Evolutionary conservation across 1,139 yeast species (phyloP).

Genomic region (Geotrichum cucujoidarum): DNA sequence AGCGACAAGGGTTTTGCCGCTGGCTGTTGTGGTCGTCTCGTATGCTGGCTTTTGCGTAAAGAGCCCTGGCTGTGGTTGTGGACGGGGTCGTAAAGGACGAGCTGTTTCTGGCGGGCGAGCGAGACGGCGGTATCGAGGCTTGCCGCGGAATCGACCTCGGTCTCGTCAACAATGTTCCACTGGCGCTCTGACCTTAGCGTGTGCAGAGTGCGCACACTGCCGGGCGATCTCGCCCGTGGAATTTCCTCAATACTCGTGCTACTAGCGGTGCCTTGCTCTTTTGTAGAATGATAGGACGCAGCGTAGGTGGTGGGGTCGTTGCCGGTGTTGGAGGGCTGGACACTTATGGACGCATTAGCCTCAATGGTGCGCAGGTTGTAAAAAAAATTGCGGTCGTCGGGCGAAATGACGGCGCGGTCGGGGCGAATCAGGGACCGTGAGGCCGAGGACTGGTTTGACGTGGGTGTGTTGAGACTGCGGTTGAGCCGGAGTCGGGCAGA

Average conservation of each 20-base stretch:
- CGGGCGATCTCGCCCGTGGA: background rate
- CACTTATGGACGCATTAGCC: constrained; percentile 44
- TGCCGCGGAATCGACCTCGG: background rate
- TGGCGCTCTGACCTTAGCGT: background rate
- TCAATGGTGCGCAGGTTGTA: constrained; percentile 60
- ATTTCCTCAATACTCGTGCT: background rate
- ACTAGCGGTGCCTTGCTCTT: background rate
- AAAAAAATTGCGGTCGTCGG: constrained; percentile 60
- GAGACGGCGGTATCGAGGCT: background rate
- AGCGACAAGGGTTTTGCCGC: constrained; percentile 40
- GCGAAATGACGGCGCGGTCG: constrained; percentile 57
- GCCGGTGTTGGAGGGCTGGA: constrained; percentile 64
- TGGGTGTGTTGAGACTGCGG: too few relatives aligned
- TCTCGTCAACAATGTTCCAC: background rate
- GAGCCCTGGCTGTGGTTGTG: background rate
- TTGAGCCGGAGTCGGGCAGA: too few relatives aligned
- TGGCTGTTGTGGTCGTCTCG: background rate
- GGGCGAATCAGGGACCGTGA: constrained; percentile 53
- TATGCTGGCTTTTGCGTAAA: background rate
- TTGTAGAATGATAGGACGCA: background rate
- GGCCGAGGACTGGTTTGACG: background rate
- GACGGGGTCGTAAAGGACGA: background rate
- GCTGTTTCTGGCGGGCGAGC: background rate
- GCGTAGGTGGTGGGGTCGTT: constrained; percentile 45
- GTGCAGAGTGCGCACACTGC: background rate